Evolutionary conservation across 768 basidiomycete genomes (phyloP).

Genomic region (Mycena filopes): DNA sequence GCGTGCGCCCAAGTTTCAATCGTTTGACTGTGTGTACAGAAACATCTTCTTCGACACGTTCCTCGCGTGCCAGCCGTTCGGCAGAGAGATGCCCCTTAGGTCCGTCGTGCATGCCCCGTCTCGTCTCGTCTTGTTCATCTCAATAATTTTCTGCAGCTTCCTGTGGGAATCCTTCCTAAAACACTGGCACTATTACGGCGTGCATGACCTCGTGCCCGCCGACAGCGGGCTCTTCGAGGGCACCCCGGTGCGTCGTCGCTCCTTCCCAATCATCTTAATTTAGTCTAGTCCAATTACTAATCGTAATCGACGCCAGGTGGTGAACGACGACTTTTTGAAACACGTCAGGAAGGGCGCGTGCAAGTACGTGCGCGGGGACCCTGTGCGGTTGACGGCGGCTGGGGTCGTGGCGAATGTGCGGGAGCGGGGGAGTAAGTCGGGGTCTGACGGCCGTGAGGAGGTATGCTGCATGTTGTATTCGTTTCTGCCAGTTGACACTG

Average conservation of each 20-base stretch:
- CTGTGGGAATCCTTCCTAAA: slow-evolving; percentile 58
- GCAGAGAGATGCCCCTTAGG: slow-evolving; percentile 62
- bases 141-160: slow-evolving; percentile 43
- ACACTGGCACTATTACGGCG: slow-evolving; percentile 55
- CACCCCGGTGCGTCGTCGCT: slow-evolving; percentile 49
- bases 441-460: slow-evolving; percentile 44
- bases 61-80: slow-evolving; percentile 63
- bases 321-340: slow-evolving; percentile 61
- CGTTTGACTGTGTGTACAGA: slow-evolving; percentile 7
- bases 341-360: slow-evolving; percentile 55
- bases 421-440: slow-evolving; percentile 44
- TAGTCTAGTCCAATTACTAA: too few species aligned
- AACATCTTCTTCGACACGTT: slow-evolving; percentile 60
- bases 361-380: slow-evolving; percentile 60
- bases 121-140: neutral
- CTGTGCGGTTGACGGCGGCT: slow-evolving; percentile 46
- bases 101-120: slow-evolving; percentile 27
- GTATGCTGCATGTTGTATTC: slow-evolving; percentile 15
- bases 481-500: too few species aligned
- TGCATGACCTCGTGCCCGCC: slow-evolving; percentile 55
- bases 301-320: too few species aligned
- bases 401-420: slow-evolving; percentile 53
- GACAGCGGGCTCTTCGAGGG: slow-evolving; percentile 57
- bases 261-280: too few species aligned
- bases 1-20: too few species aligned